phyloP scores from a whole-genome alignment of 31 red algal genomes.

The Asparagopsis taxiformis region DNA sequence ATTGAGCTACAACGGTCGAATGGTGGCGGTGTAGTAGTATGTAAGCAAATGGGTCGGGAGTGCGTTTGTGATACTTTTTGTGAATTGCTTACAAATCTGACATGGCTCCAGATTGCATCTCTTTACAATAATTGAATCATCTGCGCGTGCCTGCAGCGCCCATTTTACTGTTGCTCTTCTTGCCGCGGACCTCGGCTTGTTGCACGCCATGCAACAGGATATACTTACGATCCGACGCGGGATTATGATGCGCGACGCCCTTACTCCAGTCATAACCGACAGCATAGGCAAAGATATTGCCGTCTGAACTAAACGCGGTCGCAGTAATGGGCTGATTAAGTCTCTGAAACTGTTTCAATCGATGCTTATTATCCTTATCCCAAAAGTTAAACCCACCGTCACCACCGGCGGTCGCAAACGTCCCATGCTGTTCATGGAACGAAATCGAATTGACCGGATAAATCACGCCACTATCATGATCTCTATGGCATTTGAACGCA shows the following conservation, averaged over 20 bases:
- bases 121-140: too few relatives aligned
- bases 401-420: slow-evolving; percentile 91
- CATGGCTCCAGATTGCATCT: too few relatives aligned
- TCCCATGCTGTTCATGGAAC: slow-evolving; percentile 80
- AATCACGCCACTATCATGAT: slow-evolving; percentile 57
- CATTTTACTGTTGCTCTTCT: slow-evolving; percentile 36
- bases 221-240: slow-evolving; percentile 50
- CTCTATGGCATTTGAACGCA: slow-evolving; percentile 98
- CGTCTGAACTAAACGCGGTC: slow-evolving; percentile 78
- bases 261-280: slow-evolving; percentile 97
- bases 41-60: too few relatives aligned
- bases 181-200: slow-evolving; percentile 66
- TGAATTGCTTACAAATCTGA: too few relatives aligned
- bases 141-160: too few relatives aligned
- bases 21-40: too few relatives aligned
- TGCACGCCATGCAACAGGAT: slow-evolving; percentile 92
- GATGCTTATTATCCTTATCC: slow-evolving; percentile 97
- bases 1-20: too few relatives aligned
- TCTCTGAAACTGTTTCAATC: slow-evolving; percentile 89
- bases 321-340: slow-evolving; percentile 82
- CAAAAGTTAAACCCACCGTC: slow-evolving; percentile 96
- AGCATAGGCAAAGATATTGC: slow-evolving; percentile 92
- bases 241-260: slow-evolving; percentile 69
- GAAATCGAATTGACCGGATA: slow-evolving; percentile 83
- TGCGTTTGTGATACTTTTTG: too few relatives aligned